A percentile compares a stretch with the other conserved stretches of the same genome.
Evolutionary conservation across 306 rosid species (phyloP).

Genomic region (Dicorynia guianensis): DNA sequence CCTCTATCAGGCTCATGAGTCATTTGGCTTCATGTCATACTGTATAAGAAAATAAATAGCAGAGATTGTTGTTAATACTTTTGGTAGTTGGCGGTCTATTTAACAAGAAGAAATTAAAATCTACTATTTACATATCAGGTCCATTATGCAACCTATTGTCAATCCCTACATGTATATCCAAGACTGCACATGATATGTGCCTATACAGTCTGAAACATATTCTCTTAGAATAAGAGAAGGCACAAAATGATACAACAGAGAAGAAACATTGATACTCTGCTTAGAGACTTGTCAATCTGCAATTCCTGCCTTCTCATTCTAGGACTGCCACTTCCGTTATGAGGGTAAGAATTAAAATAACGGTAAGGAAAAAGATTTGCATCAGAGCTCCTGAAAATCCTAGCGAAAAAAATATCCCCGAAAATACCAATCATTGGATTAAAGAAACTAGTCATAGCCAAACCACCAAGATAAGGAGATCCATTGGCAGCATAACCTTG

Average conservation of each 20-base stretch:
- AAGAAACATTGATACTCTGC: constrained; percentile 74
- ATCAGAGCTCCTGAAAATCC: constrained; percentile 69
- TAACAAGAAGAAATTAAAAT: constrained; percentile 14
- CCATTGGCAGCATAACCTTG: constrained; percentile 56
- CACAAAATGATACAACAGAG: constrained; percentile 80
- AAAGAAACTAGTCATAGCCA: constrained; percentile 58
- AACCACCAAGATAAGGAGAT: constrained; percentile 60
- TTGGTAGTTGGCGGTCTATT: no score
- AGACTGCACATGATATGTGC: constrained; percentile 33
- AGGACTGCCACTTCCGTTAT: constrained; percentile 50
- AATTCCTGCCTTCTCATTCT: constrained; percentile 92
- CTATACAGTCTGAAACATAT: constrained; percentile 48
- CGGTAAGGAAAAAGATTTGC: constrained; percentile 57
- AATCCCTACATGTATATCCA: constrained; percentile 35
- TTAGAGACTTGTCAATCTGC: constrained; percentile 79
- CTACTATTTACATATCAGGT: constrained; percentile 34
- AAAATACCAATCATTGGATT: constrained; percentile 77
- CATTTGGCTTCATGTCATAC: constrained; percentile 10
- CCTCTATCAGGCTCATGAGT: background rate
- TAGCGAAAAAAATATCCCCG: constrained; percentile 76
- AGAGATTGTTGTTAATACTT: background rate
- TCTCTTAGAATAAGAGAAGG: constrained; percentile 75
- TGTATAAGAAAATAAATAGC: constrained; percentile 21
- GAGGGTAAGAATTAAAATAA: constrained; percentile 43
- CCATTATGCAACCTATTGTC: constrained; percentile 20